These are phyloP conservation scores for Plantago ovata DNA, from an alignment of 257 asterid species.

Conservation along the genomic window DNA sequence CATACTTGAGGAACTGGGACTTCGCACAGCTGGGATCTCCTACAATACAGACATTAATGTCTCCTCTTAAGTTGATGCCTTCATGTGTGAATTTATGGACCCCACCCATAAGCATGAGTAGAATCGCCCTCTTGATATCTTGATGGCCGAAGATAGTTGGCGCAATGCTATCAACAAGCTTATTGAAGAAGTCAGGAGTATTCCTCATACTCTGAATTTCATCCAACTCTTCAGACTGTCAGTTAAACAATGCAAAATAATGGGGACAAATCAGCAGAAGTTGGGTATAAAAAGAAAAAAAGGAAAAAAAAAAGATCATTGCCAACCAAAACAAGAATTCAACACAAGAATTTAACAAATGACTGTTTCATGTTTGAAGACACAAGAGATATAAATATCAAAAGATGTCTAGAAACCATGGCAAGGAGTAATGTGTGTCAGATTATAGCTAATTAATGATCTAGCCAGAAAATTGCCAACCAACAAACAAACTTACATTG, in stretches of 20 bases:
- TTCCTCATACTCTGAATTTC: conserved; percentile 68
- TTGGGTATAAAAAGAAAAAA: too few relatives aligned
- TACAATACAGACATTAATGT: conserved; percentile 92
- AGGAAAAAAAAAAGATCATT: too few relatives aligned
- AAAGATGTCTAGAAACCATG: background rate
- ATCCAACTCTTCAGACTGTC: conserved; percentile 48
- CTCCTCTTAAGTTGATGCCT: conserved; percentile 98
- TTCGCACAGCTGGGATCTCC: conserved; percentile 93
- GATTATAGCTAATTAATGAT: background rate
- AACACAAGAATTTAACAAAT: too few relatives aligned
- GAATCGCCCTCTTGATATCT: conserved; percentile 92
- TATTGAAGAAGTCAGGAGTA: conserved; percentile 85
- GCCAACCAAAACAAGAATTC: too few relatives aligned
- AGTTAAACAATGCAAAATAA: too few relatives aligned
- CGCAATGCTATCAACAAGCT: conserved; percentile 91
- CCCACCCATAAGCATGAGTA: conserved; percentile 98
- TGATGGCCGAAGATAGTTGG: conserved; percentile 92
- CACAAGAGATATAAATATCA: background rate
- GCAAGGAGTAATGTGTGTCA: too few relatives aligned
- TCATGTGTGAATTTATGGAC: conserved; percentile 92
- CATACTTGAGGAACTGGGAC: conserved; percentile 89
- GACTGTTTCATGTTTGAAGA: background rate
- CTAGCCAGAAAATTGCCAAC: background rate
- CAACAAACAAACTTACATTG: conserved; percentile 44
- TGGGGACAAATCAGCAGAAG: too few relatives aligned